phyloP scores from a whole-genome alignment of 768 basidiomycete genomes.

The Boletellus ananiceps region DNA sequence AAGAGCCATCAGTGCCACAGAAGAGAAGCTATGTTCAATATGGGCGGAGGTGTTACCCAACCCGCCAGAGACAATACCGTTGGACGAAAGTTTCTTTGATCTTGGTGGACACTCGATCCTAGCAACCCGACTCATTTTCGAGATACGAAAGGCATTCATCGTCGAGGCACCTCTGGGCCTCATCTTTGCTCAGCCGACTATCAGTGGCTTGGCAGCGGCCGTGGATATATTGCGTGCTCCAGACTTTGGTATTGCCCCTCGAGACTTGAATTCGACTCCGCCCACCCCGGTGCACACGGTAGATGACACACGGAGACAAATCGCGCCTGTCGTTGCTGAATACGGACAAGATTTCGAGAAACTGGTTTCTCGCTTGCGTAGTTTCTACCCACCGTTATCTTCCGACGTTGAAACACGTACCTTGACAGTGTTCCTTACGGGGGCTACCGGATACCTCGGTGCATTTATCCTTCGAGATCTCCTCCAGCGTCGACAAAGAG shows the following conservation, averaged over 20 bases:
- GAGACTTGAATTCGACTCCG: constrained; percentile 19
- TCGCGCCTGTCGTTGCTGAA: constrained; percentile 39
- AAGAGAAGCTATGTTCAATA: constrained; percentile 75
- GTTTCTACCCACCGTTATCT: constrained; percentile 58
- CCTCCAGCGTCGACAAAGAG: constrained; percentile 53
- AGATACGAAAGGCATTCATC: constrained; percentile 89
- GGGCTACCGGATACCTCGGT: constrained; percentile 95
- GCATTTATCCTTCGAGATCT: constrained; percentile 86
- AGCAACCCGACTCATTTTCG: constrained; percentile 94
- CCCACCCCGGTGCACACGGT: constrained; percentile 1
- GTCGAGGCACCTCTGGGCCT: constrained; percentile 88
- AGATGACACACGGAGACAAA: constrained; percentile 13
- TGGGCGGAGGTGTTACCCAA: constrained; percentile 82
- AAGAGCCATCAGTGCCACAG: constrained; percentile 57
- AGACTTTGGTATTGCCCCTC: constrained; percentile 68
- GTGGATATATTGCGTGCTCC: constrained; percentile 72
- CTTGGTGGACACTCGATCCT: constrained; percentile 98
- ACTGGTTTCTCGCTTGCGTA: constrained; percentile 53
- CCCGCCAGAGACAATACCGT: constrained; percentile 69
- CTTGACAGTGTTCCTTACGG: constrained; percentile 89
- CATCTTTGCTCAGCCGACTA: constrained; percentile 88
- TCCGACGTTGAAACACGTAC: constrained; percentile 48
- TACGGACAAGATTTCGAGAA: constrained; percentile 77
- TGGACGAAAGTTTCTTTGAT: constrained; percentile 97
- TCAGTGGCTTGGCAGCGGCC: constrained; percentile 67